Base-by-base conservation (phyloP, 73 alveolate species). In the Diophrys appendiculata region DNA sequence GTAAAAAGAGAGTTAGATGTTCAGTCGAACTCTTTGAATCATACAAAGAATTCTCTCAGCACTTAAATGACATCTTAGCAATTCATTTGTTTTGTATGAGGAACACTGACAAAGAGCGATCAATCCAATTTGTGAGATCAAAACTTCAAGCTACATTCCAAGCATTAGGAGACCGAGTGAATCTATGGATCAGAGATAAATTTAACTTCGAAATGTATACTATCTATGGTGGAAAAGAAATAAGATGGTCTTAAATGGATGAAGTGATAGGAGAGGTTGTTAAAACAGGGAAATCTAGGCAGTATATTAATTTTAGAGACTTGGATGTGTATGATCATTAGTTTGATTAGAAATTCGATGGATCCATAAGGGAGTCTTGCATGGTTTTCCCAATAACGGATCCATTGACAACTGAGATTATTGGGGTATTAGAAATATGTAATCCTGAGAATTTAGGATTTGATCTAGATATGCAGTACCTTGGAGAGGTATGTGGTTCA, bases 161-260 rank as follows among this genome's bases (percentile, higher is more conserved):
- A 18, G 18, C 60, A 43, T 18, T 43, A 18, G 31, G 84, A 76
- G 29, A 76, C 33, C 25, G 84, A 76, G 77, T 76, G 2, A 56
- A 65, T 31, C 35, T 76, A 23, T 76, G 84, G 84, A 60, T 76
- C 32, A 76, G 54, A 60, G 84, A 76, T 34, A 76, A 52, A n/a
- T 22, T 76, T 14, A 76, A 76, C 34, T 55, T 55, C 34, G 88
- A 79, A 33, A 65, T 79, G 26, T 69, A 73, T 80, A 79, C 88
- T n/a, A 18, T 68, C 52, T 34, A 35, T 26, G 88, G 70, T 1
- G 88, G 75, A 25, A 79, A 52, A 29, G 75, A 67, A 24, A 28
- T 25, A n/a, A 67, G 75, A 67, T 67, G 75, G 75, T 54, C 75
- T 1, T 28, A 23, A 29, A 23, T 31, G 23, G 53, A 31, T 14